Evolutionary conservation across 768 basidiomycete genomes (phyloP).

Genomic region (Termitomyces sp.): DNA sequence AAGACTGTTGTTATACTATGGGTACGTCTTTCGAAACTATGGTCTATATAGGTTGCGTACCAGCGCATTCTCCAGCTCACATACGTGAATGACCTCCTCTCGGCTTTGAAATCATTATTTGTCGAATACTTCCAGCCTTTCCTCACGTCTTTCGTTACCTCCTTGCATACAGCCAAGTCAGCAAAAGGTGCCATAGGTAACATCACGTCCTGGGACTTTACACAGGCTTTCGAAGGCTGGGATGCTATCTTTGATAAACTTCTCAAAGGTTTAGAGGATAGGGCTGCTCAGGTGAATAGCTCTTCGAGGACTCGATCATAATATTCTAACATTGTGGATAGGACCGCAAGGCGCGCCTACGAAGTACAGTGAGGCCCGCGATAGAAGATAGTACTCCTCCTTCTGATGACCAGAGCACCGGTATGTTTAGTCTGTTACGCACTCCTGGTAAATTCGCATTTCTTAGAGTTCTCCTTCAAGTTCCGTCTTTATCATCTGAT

Average conservation of each 20-base stretch:
- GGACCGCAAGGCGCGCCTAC: slow-evolving; percentile 72
- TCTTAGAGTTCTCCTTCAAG: slow-evolving; percentile 21
- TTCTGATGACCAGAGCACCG: slow-evolving; percentile 58
- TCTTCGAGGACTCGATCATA: slow-evolving; percentile 4
- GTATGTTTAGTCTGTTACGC: slow-evolving; percentile 29
- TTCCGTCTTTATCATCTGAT: slow-evolving; percentile 46
- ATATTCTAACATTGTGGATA: slow-evolving; percentile 22
- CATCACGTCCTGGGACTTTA: slow-evolving; percentile 61
- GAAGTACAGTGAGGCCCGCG: slow-evolving; percentile 34
- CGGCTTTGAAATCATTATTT: slow-evolving; percentile 79
- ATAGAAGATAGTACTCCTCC: slow-evolving; percentile 43
- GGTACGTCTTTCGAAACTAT: slow-evolving; percentile 2
- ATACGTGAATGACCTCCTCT: slow-evolving; percentile 87
- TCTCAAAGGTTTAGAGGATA: slow-evolving; percentile 69
- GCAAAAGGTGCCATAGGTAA: slow-evolving; percentile 39
- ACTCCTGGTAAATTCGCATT: background rate
- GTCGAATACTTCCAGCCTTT: slow-evolving; percentile 85
- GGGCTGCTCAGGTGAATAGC: slow-evolving; percentile 57
- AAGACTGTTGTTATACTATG: background rate
- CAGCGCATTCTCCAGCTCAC: slow-evolving; percentile 93
- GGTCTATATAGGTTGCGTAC: slow-evolving; percentile 79
- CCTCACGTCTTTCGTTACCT: slow-evolving; percentile 78
- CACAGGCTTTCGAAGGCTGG: slow-evolving; percentile 73
- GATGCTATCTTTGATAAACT: slow-evolving; percentile 77
- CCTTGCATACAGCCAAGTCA: slow-evolving; percentile 61